These are phyloP conservation scores for Tolypocladium capitatum DNA, from an alignment of 2,329 filamentous ascomycete genomes.

Conservation along the genomic window DNA sequence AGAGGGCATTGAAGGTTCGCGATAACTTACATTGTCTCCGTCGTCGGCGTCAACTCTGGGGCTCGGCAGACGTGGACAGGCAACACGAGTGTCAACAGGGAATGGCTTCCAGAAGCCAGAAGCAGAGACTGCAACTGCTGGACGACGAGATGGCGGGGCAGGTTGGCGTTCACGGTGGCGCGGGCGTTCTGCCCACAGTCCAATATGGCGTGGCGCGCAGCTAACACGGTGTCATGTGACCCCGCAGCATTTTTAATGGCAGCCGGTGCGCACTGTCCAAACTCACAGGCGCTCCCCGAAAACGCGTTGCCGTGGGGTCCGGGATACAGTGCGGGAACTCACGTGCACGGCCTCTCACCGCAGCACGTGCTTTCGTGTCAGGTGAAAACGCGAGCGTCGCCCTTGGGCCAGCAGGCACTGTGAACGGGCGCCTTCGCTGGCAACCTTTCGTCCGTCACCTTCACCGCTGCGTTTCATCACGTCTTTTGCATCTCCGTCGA, in stretches of 20 bases:
- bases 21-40: background rate
- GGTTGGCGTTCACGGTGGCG: background rate
- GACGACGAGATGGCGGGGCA: background rate
- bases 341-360: conserved; percentile 5
- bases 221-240: conserved; percentile 24
- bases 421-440: conserved; percentile 15
- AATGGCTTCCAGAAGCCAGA: background rate
- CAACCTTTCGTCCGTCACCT: conserved; percentile 10
- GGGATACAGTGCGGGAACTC: background rate
- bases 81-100: background rate
- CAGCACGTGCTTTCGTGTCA: conserved; percentile 21
- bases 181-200: conserved; percentile 9
- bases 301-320: background rate
- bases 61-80: too few species aligned
- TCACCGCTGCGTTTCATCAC: background rate
- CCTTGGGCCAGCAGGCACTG: conserved; percentile 13
- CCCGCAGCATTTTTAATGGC: background rate
- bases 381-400: conserved; percentile 11
- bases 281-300: background rate
- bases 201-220: conserved; percentile 8
- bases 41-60: background rate
- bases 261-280: conserved; percentile 7
- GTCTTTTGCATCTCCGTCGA: background rate
- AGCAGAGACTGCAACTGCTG: background rate
- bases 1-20: background rate